Evolutionary conservation across 208 protist genomes (phyloP), one percentile per base, ranked within the genome.

Genomic region (Leishmania tarentolae): DNA sequence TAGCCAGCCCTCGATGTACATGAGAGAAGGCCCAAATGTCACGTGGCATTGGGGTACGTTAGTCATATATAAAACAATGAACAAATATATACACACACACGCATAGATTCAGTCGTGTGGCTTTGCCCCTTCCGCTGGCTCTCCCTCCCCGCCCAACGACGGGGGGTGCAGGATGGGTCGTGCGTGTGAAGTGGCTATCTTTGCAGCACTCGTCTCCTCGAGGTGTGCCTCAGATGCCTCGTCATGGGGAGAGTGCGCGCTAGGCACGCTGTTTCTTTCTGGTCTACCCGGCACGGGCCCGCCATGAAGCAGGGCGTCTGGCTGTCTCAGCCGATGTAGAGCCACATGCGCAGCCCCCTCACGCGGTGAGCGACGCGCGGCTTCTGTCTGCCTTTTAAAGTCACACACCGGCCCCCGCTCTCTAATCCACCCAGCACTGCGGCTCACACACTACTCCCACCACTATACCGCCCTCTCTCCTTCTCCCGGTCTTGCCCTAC

Each of bases 401-500:
- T 0, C 57, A 63, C 57, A 15, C n/a, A 28, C n/a, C 13, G 56
- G 3, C 57, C 57, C 28, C 57, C 56, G 11, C 50, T 13, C 50
- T 15, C 50, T 53, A 9, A 53, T 53, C 50, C 50, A 53, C 57
- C 57, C 28, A 9, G 28, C 57, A 63, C 57, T 9, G 17, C 57
- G 9, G 28, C 15, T 35, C 28, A 28, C 28, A 28, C 57, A 8
- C 56, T n/a, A 61, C n/a, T 61, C 15, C 50, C 15, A n/a, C 31
- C 52, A 2, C 63, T 63, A 31, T 59, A 52, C 75, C 59, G 40
- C 75, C n/a, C 52, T 78, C 75, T 53, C 75, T 78, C 75, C 44
- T 42, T 70, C 35, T 78, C 68, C n/a, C 42, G 24, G 35, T 31
- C 68, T 15, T 35, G 7, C 35, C 68, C 31, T 24, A 9, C 31